phyloP scores from a whole-genome alignment of 2,329 filamentous ascomycete species.

The Paraphaeosphaeria sporulosa region DNA sequence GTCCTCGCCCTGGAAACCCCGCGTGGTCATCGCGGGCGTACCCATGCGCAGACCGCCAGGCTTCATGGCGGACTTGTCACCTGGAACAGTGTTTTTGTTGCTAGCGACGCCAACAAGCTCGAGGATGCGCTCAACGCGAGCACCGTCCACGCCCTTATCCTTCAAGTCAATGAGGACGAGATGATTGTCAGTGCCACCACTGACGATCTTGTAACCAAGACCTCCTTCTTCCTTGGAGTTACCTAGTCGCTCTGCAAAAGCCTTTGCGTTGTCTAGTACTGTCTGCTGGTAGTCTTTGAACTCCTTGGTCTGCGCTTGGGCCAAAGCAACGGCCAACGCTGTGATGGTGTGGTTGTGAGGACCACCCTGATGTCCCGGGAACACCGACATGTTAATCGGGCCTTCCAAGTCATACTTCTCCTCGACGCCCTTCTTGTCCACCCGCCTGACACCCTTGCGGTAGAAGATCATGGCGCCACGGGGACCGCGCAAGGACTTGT shows the following conservation, averaged over 20 bases:
- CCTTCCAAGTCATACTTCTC: conserved; percentile 93
- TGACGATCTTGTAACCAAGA: conserved; percentile 92
- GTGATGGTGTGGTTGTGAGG: conserved; percentile 99
- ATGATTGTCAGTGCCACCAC: conserved; percentile 96
- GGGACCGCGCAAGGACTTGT: conserved; percentile 97
- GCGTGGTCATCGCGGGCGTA: conserved; percentile 95
- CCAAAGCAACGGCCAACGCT: conserved; percentile 89
- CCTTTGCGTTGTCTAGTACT: conserved; percentile 92
- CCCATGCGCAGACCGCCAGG: conserved; percentile 95
- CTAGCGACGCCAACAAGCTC: conserved; percentile 99
- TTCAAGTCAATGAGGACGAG: conserved; percentile 96
- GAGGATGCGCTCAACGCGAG: conserved; percentile 92
- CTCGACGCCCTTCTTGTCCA: conserved; percentile 90
- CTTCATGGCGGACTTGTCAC: conserved; percentile 95
- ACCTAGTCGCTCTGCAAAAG: conserved; percentile 74
- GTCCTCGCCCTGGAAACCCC: conserved; percentile 90
- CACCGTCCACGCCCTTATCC: conserved; percentile 85
- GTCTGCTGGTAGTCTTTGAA: conserved; percentile 95
- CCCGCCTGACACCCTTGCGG: conserved; percentile 92
- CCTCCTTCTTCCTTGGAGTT: conserved; percentile 74
- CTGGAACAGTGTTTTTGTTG: conserved; percentile 99
- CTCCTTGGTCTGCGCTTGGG: conserved; percentile 88
- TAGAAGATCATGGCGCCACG: conserved; percentile 99
- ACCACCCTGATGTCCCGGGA: conserved; percentile 97
- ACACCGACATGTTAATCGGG: conserved; percentile 98